A percentile compares a stretch with the other conserved stretches of the same genome.
Conservation (phyloP, 305 asterid genomes). For the Withania somnifera region DNA sequence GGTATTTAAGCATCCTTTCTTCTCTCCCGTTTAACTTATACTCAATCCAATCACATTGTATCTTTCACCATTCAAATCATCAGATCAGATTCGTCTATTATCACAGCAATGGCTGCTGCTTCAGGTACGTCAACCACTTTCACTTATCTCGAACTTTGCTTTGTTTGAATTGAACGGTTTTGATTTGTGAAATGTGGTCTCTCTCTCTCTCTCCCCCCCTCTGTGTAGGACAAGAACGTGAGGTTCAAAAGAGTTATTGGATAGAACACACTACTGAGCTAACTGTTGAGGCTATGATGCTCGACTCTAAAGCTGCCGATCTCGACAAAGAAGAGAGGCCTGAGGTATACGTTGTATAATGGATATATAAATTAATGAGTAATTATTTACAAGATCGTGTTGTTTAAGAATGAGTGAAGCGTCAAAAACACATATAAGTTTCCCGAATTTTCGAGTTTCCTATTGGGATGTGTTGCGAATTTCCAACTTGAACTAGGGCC, state of each 20-base stretch:
- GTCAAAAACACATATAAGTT: no score
- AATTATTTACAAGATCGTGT: neutral
- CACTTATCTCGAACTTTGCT: no score
- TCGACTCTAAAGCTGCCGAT: conserved; percentile 92
- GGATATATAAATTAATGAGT: neutral
- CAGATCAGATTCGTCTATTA: neutral
- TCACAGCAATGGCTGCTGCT: conserved; percentile 40
- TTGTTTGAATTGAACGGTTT: neutral
- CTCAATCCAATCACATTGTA: neutral
- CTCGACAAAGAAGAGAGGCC: conserved; percentile 99
- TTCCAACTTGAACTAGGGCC: no score
- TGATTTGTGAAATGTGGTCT: conserved; percentile 8
- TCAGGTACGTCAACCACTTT: neutral
- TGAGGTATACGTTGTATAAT: conserved; percentile 59
- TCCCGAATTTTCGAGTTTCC: no score
- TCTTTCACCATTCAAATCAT: neutral
- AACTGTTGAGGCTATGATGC: conserved; percentile 92
- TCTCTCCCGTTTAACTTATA: no score
- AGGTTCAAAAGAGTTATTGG: conserved; percentile 88
- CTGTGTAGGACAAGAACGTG: conserved; percentile 61
- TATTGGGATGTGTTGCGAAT: no score
- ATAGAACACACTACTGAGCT: conserved; percentile 67
- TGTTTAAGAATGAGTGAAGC: no score
- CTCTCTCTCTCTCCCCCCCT: no score
- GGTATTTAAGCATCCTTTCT: conserved; percentile 28